Evolutionary conservation across 768 basidiomycete species (phyloP), one percentile per base, ranked within the genome.

Genomic region (Boletus bicolor): DNA sequence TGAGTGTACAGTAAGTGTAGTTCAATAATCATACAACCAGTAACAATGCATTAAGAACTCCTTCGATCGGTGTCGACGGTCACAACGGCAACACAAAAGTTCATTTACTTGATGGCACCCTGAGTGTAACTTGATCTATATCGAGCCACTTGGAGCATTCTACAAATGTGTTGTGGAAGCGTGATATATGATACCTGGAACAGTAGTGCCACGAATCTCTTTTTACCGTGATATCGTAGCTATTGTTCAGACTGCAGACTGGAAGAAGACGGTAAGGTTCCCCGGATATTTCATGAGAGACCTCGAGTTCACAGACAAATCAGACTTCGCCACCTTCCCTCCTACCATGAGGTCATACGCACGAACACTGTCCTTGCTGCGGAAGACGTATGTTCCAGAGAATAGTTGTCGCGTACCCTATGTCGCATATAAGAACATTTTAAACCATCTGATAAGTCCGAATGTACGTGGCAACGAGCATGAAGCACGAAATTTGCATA

Each of bases 401-500:
- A n/a, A 58, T 15, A 0, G 10, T 32, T 17, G 9, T 41, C 1
- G 48, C 24, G 2, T 37, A 36, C 44, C 19, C 61, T 61, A 28
- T 21, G 7, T 11, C 7, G n/a, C 19, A 21, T 15, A 5, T 42
- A 42, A 54, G 43, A 26, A 11, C 5, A 9, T 30, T 17, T 11
- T 0, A 9, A 30, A 39, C 10, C 5, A 24, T 7, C 3, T 9
- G 8, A 32, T 1, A 30, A 14, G 12, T 17, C 8, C 10, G 35
- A 11, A 26, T 38, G 5, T 36, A 60, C 58, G 9, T 56, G 55
- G 24, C 54, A 81, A 39, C 47, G 51, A 10, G 58, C n/a, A 30
- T 38, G 37, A 17, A 59, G 81, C 15, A 70, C 66, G 19, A 82
- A 71, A 50, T 68, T 75, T 28, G 76, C 75, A 52, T 74, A 80